A percentile compares a stretch with the other conserved stretches of the same genome.
These are phyloP conservation scores for Carex parvula DNA, from an alignment of 176 grass and related monocot genomes.

Conservation along the genomic window DNA sequence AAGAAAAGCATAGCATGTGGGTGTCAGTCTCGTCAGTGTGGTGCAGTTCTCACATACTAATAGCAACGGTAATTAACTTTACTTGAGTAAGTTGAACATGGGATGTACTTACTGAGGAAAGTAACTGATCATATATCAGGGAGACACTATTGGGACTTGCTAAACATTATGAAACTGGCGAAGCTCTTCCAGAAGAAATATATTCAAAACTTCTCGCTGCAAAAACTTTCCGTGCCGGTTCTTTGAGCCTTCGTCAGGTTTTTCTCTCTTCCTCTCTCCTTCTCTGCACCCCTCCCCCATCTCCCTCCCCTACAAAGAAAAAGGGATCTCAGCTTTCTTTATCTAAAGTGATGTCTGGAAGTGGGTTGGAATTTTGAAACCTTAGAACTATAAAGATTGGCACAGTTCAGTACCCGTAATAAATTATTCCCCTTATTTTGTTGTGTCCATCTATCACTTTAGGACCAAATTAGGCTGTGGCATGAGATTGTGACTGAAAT, in stretches of 20 bases:
- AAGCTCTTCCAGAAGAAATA: constrained; percentile 91
- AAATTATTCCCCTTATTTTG: background rate
- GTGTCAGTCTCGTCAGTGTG: background rate
- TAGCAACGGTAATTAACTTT: background rate
- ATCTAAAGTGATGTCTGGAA: background rate
- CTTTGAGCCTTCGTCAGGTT: constrained; percentile 86
- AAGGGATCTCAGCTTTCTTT: background rate
- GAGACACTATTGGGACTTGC: constrained; percentile 92
- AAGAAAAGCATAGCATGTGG: background rate
- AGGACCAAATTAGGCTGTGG: background rate
- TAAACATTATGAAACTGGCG: constrained; percentile 89
- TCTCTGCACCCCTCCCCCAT: background rate
- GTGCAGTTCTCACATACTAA: background rate
- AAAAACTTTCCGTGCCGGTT: constrained; percentile 97
- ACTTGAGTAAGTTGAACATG: background rate
- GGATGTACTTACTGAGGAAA: background rate
- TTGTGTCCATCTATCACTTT: background rate
- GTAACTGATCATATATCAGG: constrained; percentile 41
- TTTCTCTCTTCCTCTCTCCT: background rate
- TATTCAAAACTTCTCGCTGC: constrained; percentile 88
- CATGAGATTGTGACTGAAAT: background rate
- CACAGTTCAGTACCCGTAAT: background rate
- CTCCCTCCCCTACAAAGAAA: background rate
- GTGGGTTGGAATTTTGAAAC: background rate
- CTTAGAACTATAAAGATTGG: background rate